Evolutionary conservation across 139 green algal genomes (phyloP), one percentile per base, ranked within the genome.

Genomic region (Chlorella sp.): DNA sequence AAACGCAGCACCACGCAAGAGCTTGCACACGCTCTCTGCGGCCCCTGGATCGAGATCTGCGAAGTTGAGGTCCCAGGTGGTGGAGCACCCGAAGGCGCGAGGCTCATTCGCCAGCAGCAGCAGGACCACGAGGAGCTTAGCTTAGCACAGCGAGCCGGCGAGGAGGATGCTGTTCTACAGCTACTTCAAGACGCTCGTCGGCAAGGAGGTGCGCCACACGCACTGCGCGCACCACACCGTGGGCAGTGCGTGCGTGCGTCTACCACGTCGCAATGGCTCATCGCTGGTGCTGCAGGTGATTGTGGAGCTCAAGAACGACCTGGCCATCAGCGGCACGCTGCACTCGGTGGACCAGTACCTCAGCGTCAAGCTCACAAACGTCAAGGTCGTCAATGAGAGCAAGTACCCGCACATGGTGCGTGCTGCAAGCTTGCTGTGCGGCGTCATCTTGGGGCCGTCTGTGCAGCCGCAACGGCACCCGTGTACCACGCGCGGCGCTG

Each of bases 261-360:
- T 17, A 59, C 14, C 10, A 17, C 10, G 14, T 64, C 24, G 55
- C 55, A 64, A 6, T 4, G 23, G 4, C 17, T 24, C 23, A 64
- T 27, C 33, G 34, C 34, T 70, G 64, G 31, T 49, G 62, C 3
- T 10, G 42, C 83, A 97, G 89, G 87, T 99, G 22, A 97, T 91
- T 6, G 95, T 99, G 35, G 95, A 99, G 83, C 83, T 99, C 3
- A 99, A 99, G 82, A 99, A 99, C 75, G 95, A 99, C 68, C 71
- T 99, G 35, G 86, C 89, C 31, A 98, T 99, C 62, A 93, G 80
- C 0, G 95, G 95, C 1, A 91, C 81, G 5, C 80, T 99, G 61
- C 93, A 98, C 68, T 97, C 90, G 5, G 94, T 99, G n/a, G 95
- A 99, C 74, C 95, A 99, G 83, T 99, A 97, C 82, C 76, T 99